Conservation (phyloP, 1,139 yeast genomes). For the Kodamaea suecica region DNA sequence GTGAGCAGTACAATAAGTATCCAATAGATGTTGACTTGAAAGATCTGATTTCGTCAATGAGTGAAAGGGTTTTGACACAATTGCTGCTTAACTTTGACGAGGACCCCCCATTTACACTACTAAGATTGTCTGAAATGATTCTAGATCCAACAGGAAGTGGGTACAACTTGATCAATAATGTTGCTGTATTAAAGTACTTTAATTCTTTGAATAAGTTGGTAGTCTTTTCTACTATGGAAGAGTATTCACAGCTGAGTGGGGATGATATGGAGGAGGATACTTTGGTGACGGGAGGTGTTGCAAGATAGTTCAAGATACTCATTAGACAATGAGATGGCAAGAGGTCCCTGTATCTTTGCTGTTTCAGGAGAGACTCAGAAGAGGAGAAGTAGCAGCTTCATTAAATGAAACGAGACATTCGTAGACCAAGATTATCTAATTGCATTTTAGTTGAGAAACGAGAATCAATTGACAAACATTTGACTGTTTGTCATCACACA, state of each 20-base stretch:
- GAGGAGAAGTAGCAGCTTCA: too few species aligned
- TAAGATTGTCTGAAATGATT: constrained; percentile 54
- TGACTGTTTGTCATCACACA: too few species aligned
- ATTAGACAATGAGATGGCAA: too few species aligned
- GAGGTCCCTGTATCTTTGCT: too few species aligned
- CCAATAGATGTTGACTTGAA: constrained; percentile 18
- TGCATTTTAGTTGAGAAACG: too few species aligned
- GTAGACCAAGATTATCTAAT: too few species aligned
- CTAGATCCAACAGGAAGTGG: constrained; percentile 34
- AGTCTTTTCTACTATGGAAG: constrained; percentile 24
- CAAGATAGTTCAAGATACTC: too few species aligned
- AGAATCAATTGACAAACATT: too few species aligned
- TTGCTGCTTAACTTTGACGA: constrained; percentile 26
- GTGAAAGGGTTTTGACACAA: constrained; percentile 17
- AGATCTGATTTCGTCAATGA: constrained; percentile 12
- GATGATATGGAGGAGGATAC: not conserved
- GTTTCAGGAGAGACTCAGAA: too few species aligned
- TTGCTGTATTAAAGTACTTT: constrained; percentile 25
- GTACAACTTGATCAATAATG: constrained; percentile 28
- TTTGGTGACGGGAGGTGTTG: not conserved
- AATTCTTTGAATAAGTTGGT: constrained; percentile 29
- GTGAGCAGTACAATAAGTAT: constrained; percentile 13
- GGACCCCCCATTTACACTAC: constrained; percentile 58
- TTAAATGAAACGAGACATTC: too few species aligned
- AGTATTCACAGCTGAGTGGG: not conserved